Base-by-base conservation (phyloP, 2,329 filamentous ascomycete genomes). In the Colletotrichum sp. region DNA sequence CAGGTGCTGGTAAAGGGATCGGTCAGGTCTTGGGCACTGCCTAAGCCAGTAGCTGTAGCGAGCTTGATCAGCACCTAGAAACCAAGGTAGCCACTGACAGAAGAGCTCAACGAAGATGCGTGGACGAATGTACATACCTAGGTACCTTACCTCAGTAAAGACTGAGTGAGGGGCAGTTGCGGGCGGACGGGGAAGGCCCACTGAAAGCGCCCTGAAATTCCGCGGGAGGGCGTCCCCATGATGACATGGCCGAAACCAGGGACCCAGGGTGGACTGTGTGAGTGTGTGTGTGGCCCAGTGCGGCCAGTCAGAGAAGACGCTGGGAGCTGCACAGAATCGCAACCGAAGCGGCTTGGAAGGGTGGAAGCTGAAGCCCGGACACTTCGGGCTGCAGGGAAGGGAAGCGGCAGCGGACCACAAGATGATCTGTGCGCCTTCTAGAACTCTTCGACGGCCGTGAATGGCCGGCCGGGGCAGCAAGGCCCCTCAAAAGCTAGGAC, bases 311-410 rank as follows among this genome's bases (percentile, higher is more conserved):
- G 32, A 76, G 10, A 64, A 49, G 65, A 28, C 36, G 59, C 44
- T 69, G 59, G 62, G 32, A 76, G 70, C 73, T 77, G 76, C 69
- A 78, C 63, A 78, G 77, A 77, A 77, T 77, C 66, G 62, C 74
- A 77, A 77, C 69, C 69, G 77, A 77, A 76, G 75, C 72, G 69
- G 75, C 72, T 77, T 76, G 76, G 77, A 76, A 78, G 71, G 59
- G 76, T 77, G 72, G 77, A 77, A 78, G 72, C 72, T 72, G 77
- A 78, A 78, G 76, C 77, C 77, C 71, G 73, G 77, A 76, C 76
- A 72, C 71, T 74, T 71, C 65, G 65, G 75, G 72, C 73, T 72
- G 74, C 71, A 72, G 75, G 77, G 78, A 69, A 65, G 55, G 60
- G 44, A 44, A 28, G 66, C 39, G 44, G 72, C 60, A 75, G 57